Conservation (phyloP, 192 early-diverging fungal species). For the Coemansia interrupta region DNA sequence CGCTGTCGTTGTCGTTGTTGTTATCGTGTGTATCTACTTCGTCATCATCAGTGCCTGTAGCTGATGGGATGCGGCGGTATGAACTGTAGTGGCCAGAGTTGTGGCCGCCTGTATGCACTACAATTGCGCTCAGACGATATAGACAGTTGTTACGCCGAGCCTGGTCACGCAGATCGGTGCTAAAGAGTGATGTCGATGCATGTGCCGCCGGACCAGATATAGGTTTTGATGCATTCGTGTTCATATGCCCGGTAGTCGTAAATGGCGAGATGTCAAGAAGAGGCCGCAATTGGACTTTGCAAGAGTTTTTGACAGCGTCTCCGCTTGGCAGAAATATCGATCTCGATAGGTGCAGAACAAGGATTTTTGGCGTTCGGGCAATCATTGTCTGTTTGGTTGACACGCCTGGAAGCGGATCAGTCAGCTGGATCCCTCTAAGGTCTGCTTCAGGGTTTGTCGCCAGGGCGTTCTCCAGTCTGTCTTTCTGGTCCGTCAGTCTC, state of each 20-base stretch:
- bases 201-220: constrained; percentile 28
- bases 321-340: constrained; percentile 72
- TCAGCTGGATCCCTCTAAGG: constrained; percentile 29
- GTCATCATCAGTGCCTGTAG: not conserved
- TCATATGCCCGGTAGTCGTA: constrained; percentile 64
- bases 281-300: constrained; percentile 65
- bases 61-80: constrained; percentile 60
- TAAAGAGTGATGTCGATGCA: not conserved
- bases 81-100: constrained; percentile 89
- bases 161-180: constrained; percentile 10
- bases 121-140: constrained; percentile 74
- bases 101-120: constrained; percentile 83
- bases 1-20: not conserved
- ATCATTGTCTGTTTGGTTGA: constrained; percentile 82
- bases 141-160: constrained; percentile 38
- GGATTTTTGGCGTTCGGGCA: constrained; percentile 74
- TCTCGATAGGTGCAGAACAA: constrained; percentile 84
- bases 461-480: constrained; percentile 21
- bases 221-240: constrained; percentile 54
- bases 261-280: constrained; percentile 75
- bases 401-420: constrained; percentile 19
- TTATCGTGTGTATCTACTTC: not conserved
- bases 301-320: constrained; percentile 72
- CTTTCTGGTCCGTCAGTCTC: constrained; percentile 17
- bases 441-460: constrained; percentile 36